These are phyloP conservation scores for Trametes cinnabarina DNA, from an alignment of 768 basidiomycete genomes.

Conservation along the genomic window DNA sequence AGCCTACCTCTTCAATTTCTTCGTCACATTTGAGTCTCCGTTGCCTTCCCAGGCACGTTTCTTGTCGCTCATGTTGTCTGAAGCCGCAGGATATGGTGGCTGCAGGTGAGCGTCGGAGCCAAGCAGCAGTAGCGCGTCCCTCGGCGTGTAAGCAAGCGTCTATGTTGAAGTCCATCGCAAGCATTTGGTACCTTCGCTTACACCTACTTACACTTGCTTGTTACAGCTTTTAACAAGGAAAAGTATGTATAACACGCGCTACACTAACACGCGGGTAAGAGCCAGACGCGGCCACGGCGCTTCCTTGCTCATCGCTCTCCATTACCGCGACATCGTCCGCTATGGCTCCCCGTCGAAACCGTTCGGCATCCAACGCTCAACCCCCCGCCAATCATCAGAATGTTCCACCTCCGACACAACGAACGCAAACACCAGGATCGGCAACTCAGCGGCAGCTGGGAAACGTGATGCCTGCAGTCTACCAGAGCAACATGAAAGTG, in stretches of 20 bases:
- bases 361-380: constrained; percentile 24
- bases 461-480: constrained; percentile 32
- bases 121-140: constrained; percentile 1
- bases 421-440: constrained; percentile 18
- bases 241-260: too few relatives aligned
- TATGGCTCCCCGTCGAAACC: constrained; percentile 28
- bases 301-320: background rate
- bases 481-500: constrained; percentile 77
- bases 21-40: constrained; percentile 45
- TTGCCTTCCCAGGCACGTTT: constrained; percentile 61
- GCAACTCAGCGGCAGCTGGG: constrained; percentile 21
- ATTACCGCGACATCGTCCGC: background rate
- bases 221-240: too few relatives aligned
- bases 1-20: constrained; percentile 69
- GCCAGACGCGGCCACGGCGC: background rate
- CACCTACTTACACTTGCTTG: too few relatives aligned
- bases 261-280: too few relatives aligned
- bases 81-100: background rate
- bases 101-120: constrained; percentile 6
- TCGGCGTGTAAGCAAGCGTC: background rate
- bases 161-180: too few relatives aligned
- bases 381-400: constrained; percentile 3
- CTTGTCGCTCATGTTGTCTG: constrained; percentile 56
- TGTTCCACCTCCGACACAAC: constrained; percentile 10
- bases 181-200: too few relatives aligned